Base-by-base conservation (phyloP, 2,329 filamentous ascomycete species). In the Pestalotiopsis sp. region DNA sequence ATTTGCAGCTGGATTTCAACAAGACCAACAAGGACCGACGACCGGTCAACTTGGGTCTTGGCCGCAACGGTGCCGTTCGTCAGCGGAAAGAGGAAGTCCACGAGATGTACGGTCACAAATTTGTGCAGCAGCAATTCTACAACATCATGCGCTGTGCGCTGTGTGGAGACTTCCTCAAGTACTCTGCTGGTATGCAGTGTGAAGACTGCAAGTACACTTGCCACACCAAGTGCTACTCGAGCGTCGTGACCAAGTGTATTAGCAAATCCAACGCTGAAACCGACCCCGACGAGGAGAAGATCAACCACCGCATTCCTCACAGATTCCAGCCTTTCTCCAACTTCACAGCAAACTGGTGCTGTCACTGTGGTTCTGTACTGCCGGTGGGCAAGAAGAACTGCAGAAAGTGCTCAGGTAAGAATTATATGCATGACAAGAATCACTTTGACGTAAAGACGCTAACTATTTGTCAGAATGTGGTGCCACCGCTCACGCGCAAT, bases 101-200 rank as follows among this genome's bases (percentile, higher is more conserved):
- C 83, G 96, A 99, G 83, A 97, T 98, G 86, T 98, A 97, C 79
- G 96, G 96, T 63, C 96, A 99, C 90, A 99, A 98, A 83, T 99
- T 99, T 78, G 92, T 98, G 68, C 93, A 96, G 77, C 95, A 98
- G 80, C 96, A 98, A 80, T 99, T 99, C 82, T 99, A 98, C 90
- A 99, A 98, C 87, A 98, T 99, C 78, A 99, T 99, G 96, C 95
- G 96, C 71, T 99, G 96, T 82, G 96, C 96, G 14, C 90, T 98
- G 45, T 99, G 96, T 79, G 96, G 95, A 70, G 96, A 99, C 74
- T 98, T 99, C 78, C 91, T 99, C 83, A 99, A 98, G 79, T 98
- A 98, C 80, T 97, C 95, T 63, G 93, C 96, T 25, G 96, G 96
- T 71, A 99, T 99, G 95, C 96, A 99, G 83, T 99, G 96, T 81